These are phyloP conservation scores for Capillidium rhysosporum DNA, from an alignment of 371 early-diverging fungal genomes.

Conservation along the genomic window DNA sequence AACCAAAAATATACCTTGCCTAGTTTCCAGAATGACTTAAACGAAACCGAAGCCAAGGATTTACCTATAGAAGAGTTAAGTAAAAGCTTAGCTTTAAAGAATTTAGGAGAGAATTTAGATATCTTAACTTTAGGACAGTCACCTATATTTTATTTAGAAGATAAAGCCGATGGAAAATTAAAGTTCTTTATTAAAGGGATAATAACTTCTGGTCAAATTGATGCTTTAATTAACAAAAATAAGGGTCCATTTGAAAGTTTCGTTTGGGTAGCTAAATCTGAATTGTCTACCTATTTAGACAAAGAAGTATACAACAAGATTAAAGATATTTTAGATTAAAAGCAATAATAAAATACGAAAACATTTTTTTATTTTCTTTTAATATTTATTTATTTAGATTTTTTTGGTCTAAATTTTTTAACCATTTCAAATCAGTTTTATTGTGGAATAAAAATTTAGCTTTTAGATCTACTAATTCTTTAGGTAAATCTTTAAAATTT, in stretches of 20 bases:
- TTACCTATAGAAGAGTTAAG: constrained; percentile 47
- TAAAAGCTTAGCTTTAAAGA: constrained; percentile 35
- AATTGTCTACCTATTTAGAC: constrained; percentile 33
- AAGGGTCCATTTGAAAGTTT: constrained; percentile 44
- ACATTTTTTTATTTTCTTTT: too few relatives aligned
- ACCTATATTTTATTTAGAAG: constrained; percentile 41
- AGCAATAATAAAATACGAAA: background rate
- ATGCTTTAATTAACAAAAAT: constrained; percentile 21
- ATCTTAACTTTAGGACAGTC: constrained; percentile 50
- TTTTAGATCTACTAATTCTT: too few relatives aligned
- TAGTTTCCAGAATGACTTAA: constrained; percentile 22
- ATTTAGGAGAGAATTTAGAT: constrained; percentile 50
- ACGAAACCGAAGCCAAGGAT: constrained; percentile 39
- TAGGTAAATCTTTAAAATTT: too few relatives aligned
- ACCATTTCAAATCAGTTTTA: too few relatives aligned
- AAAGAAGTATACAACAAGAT: constrained; percentile 49
- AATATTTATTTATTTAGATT: too few relatives aligned
- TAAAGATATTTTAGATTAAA: constrained; percentile 34
- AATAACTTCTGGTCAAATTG: constrained; percentile 54
- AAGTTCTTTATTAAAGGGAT: constrained; percentile 72
- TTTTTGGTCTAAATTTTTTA: too few relatives aligned
- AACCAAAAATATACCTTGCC: constrained; percentile 37
- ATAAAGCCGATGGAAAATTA: constrained; percentile 19
- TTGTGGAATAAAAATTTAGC: too few relatives aligned
- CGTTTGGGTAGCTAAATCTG: constrained; percentile 69